These are phyloP conservation scores for Penicillium corylophilum DNA, from an alignment of 2,329 filamentous ascomycete genomes.

Conservation along the genomic window DNA sequence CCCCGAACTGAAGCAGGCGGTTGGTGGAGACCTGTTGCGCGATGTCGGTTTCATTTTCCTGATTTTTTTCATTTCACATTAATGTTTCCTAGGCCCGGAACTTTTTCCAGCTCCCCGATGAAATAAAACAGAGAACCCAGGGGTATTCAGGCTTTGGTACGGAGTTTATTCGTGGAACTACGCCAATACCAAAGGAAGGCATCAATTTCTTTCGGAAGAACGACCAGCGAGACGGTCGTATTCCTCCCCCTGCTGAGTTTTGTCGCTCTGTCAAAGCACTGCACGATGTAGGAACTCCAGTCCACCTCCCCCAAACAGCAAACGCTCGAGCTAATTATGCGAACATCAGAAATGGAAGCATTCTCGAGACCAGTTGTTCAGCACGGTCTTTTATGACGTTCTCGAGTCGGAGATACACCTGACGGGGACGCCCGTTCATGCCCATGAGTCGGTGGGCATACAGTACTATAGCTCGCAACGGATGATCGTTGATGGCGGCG, in stretches of 20 bases:
- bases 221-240: not conserved
- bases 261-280: not conserved
- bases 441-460: conserved; percentile 5
- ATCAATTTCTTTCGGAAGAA: not conserved
- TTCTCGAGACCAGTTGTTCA: conserved; percentile 2
- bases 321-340: not conserved
- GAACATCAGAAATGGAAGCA: conserved; percentile 5
- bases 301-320: not conserved
- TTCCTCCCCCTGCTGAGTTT: not conserved
- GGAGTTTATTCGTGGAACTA: conserved; percentile 6
- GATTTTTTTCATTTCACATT: not conserved
- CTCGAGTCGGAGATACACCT: not conserved
- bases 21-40: not conserved
- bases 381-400: not conserved
- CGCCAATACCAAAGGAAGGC: conserved; percentile 3
- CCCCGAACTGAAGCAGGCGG: conserved; percentile 2
- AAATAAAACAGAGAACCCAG: not conserved
- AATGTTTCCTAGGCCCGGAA: not conserved
- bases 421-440: conserved; percentile 4
- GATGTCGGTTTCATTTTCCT: not conserved
- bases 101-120: conserved; percentile 1
- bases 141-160: conserved; percentile 1
- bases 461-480: conserved; percentile 3
- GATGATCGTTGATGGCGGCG: not conserved
- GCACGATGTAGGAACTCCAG: not conserved